Conservation (phyloP, 306 rosid genomes). For the Fragaria ananassa region DNA sequence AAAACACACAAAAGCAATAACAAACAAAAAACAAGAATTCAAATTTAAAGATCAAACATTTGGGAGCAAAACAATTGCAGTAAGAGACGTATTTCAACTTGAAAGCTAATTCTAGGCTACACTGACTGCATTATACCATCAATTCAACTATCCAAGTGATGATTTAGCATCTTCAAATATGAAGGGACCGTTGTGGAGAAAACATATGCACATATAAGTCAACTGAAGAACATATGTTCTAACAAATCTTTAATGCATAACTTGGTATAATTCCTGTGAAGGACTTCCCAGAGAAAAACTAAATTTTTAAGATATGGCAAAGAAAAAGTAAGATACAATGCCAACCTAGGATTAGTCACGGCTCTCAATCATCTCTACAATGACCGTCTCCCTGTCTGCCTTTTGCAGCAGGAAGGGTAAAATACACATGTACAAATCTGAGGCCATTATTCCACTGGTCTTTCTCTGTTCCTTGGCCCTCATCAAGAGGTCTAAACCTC, state of each 20-base stretch:
- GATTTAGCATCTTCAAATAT: neutral
- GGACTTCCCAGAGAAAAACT: slow-evolving; percentile 31
- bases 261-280: slow-evolving; percentile 32
- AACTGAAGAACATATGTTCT: slow-evolving; percentile 16
- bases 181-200: neutral
- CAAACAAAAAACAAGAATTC: too few relatives aligned
- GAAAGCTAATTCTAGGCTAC: neutral
- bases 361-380: slow-evolving; percentile 68
- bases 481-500: slow-evolving; percentile 23
- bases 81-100: neutral
- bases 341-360: slow-evolving; percentile 52
- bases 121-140: neutral
- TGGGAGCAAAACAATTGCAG: neutral
- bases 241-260: slow-evolving; percentile 30
- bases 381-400: slow-evolving; percentile 62
- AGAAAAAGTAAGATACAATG: slow-evolving; percentile 32
- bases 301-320: slow-evolving; percentile 20
- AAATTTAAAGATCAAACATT: neutral
- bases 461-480: slow-evolving; percentile 29
- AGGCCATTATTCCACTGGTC: slow-evolving; percentile 31
- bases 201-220: neutral
- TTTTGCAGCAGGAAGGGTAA: slow-evolving; percentile 55
- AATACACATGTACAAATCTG: slow-evolving; percentile 69
- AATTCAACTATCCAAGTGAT: neutral
- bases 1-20: too few relatives aligned